These are phyloP conservation scores for Dictyostelium discoideum DNA, from an alignment of 78 protist genomes.

Conservation along the genomic window dicty_2.7 NC_007091.3:1519001-1519500, in stretches of 20 bases:
- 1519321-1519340: constrained; percentile 55
- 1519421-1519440: constrained; percentile 5
- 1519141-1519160: background rate
- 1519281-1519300: constrained; percentile 24
- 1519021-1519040: constrained; percentile 18
- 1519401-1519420: constrained; percentile 66
- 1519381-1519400: constrained; percentile 58
- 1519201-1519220: constrained; percentile 55
- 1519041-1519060: constrained; percentile 44
- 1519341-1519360: constrained; percentile 45
- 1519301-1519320: constrained; percentile 55
- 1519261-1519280: constrained; percentile 52
- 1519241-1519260: constrained; percentile 51
- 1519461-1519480: constrained; percentile 80
- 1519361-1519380: constrained; percentile 15
- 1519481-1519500: constrained; percentile 56
- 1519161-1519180: background rate
- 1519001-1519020: constrained; percentile 20
- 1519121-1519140: background rate
- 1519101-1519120: background rate
- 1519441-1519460: background rate
- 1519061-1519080: background rate
- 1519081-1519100: background rate
- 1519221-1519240: constrained; percentile 12
- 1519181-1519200: constrained; percentile 48